Evolutionary conservation across 2,329 filamentous ascomycete genomes (phyloP), one percentile per base, ranked within the genome.

Genomic region (Gaeumannomyces sp.): DNA sequence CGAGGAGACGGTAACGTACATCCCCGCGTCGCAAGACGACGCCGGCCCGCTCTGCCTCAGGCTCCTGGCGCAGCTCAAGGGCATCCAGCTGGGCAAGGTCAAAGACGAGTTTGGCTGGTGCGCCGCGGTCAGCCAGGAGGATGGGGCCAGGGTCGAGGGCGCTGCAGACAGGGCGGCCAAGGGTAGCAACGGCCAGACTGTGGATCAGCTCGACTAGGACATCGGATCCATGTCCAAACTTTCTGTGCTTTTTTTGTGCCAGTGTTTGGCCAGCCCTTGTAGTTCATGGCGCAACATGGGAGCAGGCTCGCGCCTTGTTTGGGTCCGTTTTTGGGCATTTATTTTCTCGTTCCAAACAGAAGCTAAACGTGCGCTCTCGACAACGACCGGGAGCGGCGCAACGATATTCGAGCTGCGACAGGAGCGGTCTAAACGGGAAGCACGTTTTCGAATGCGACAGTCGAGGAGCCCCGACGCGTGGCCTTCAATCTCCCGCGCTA

Each of bases 31-130:
- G 25, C 80, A 84, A 64, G 84, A 90, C 65, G 89, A 93, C 65
- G 87, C 91, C 0, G 93, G 93, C 0, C 86, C 89, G 38, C 80
- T 90, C 25, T 93, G 88, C 75, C 73, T 87, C 31, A 89, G 89
- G 78, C 81, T 98, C 56, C 78, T 97, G 65, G 81, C 82, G 29
- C 89, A 89, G 64, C 82, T 98, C 64, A 90, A 96, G 80, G 92
- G 87, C 1, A 93, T 98, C 67, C 94, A 98, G 80, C 83, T 86
- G 53, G 93, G 93, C 33, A 91, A 90, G 76, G 80, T 90, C 58
- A 80, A 89, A 74, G 94, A 98, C 74, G 78, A 80, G 65, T 91
- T 93, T 73, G 87, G 86, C 4, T 97, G 93, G 93, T 83, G 85
- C 61, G 73, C 77, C 62, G 71, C 74, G 10, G 80, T 88, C 10